Base-by-base conservation (phyloP, 2,329 filamentous ascomycete genomes). In the Xylariales sp. region DNA sequence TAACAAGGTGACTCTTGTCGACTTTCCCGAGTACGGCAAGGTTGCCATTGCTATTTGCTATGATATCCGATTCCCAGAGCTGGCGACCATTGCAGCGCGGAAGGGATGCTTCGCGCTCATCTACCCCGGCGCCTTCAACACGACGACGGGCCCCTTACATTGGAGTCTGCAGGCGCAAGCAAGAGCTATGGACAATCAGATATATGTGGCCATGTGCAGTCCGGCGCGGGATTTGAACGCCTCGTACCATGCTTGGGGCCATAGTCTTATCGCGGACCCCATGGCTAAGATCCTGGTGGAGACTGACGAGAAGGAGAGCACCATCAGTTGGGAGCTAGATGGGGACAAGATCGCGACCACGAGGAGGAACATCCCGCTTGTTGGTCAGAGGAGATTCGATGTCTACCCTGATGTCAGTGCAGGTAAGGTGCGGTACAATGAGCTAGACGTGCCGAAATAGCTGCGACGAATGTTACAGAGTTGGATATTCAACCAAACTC, bases 81-180 rank as follows among this genome's bases (percentile, higher is more conserved):
- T 95, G 9, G 93, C 89, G 3, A 93, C 80, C 60, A 84, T 97
- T 43, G 91, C 91, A 0, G 88, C 91, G 15, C 76, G 93, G 22
- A 81, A 82, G 51, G 89, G 85, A n/a, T 85, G 82, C 44, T 98
- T 98, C 63, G 74, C 88, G 33, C 78, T 97, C 40, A 62, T 97
- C 14, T 97, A 96, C 64, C 93, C 93, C 0, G 93, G 89, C n/a
- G 93, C 93, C 1, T 98, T 98, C 74, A 98, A 97, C 65, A 73
- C 86, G 46, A 95, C 89, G 1, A 98, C 93, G 0, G 93, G 93
- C 0, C 84, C 86, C 5, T 65, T 97, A 62, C 93, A 98, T 65
- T 98, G 93, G 93, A 76, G 82, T 44, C 68, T 98, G 51, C 78
- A 86, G 55, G 91, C 83, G 1, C 78, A 87, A 50, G 89, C 86